These are phyloP conservation scores for Craspedostauros australis DNA, from an alignment of 108 stramenopile genomes.

Conservation along the genomic window DNA sequence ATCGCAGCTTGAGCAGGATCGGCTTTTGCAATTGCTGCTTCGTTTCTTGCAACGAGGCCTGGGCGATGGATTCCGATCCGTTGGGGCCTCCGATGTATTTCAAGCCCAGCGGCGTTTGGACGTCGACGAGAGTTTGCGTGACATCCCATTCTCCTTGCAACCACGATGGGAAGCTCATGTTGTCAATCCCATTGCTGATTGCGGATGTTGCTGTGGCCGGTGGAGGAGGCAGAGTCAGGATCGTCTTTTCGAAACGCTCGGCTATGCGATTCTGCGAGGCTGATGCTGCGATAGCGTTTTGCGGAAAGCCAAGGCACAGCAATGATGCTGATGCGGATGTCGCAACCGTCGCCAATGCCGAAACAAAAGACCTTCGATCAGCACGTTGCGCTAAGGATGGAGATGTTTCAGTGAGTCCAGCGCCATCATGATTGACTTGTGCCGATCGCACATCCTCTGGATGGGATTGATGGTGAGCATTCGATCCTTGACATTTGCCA, in stretches of 20 bases:
- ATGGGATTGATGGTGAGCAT: no score
- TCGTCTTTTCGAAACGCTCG: constrained; percentile 37
- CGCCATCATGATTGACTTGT: no score
- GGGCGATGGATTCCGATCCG: constrained; percentile 46
- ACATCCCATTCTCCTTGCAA: constrained; percentile 73
- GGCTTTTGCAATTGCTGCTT: constrained; percentile 9
- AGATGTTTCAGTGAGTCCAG: no score
- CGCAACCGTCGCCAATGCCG: no score
- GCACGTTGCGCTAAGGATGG: no score
- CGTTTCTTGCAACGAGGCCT: constrained; percentile 52
- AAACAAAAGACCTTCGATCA: no score
- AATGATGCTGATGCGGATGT: no score
- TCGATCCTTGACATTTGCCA: no score
- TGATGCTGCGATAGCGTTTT: no score
- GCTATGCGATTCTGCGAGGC: no score
- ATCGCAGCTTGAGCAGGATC: constrained; percentile 22
- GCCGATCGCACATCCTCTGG: no score
- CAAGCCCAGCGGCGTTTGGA: constrained; percentile 58
- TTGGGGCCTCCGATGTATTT: constrained; percentile 72
- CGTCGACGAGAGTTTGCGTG: constrained; percentile 55
- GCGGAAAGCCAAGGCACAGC: no score
- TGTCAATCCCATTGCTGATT: constrained; percentile 69
- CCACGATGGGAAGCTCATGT: constrained; percentile 54
- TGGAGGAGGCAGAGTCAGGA: constrained; percentile 49
- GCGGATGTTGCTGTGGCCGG: constrained; percentile 34